Evolutionary conservation across 2,329 filamentous ascomycete genomes (phyloP).

Genomic region (Calonectria fujianensis): DNA sequence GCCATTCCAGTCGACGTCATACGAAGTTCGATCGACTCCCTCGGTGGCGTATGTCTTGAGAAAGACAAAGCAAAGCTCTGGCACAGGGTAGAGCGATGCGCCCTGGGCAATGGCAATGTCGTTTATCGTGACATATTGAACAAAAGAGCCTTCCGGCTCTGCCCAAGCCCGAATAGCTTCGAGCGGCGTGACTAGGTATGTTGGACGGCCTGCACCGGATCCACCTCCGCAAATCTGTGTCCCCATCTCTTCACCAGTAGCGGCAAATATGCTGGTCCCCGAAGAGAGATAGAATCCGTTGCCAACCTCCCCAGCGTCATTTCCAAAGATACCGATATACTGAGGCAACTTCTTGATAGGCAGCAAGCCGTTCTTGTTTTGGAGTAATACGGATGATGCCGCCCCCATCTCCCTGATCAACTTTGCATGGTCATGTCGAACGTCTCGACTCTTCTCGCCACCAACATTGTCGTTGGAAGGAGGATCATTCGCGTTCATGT

Average conservation of each 20-base stretch:
- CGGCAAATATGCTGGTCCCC: not conserved
- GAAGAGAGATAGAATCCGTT: constrained; percentile 14
- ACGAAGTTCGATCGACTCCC: constrained; percentile 72
- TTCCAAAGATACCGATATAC: constrained; percentile 73
- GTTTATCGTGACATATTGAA: constrained; percentile 57
- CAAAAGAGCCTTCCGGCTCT: constrained; percentile 67
- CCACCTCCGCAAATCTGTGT: constrained; percentile 76
- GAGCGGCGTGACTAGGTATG: constrained; percentile 62
- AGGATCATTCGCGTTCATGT: constrained; percentile 59
- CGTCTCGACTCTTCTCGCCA: constrained; percentile 69
- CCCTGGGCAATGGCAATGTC: constrained; percentile 9
- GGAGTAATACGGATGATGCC: constrained; percentile 79
- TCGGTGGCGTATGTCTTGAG: constrained; percentile 81
- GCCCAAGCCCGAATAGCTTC: constrained; percentile 67
- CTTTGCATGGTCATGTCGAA: constrained; percentile 71
- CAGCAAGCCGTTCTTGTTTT: constrained; percentile 77
- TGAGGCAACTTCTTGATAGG: constrained; percentile 72
- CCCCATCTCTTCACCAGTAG: constrained; percentile 67
- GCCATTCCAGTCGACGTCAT: constrained; percentile 74
- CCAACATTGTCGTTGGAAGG: not conserved
- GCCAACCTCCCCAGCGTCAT: constrained; percentile 61
- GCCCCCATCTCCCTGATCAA: constrained; percentile 72
- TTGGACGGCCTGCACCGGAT: constrained; percentile 62
- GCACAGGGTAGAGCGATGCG: constrained; percentile 67
- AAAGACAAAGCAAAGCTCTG: constrained; percentile 81